Percentiles rank a stretch among this genome's conserved stretches.
Evolutionary conservation across 768 basidiomycete species (phyloP).

Genomic region (Neoboletus subvelutipes): DNA sequence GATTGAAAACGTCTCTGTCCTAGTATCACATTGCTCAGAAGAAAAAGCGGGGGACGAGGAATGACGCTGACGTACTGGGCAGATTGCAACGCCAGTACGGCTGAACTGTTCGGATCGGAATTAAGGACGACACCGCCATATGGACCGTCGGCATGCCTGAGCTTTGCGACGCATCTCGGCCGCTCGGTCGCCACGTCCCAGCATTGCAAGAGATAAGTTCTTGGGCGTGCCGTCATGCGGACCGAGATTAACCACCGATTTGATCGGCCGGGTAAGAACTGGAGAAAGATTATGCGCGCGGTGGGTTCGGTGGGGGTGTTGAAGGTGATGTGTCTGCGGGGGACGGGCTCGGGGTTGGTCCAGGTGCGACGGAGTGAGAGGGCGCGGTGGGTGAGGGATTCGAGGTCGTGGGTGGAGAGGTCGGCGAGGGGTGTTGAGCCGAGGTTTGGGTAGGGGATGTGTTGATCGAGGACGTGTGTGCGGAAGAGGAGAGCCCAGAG

Average conservation of each 20-base stretch:
- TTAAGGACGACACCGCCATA: conserved; percentile 51
- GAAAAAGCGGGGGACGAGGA: background rate
- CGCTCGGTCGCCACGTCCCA: conserved; percentile 47
- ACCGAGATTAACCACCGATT: conserved; percentile 50
- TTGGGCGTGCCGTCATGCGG: conserved; percentile 24
- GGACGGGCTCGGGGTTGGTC: conserved; percentile 41
- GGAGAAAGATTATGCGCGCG: conserved; percentile 43
- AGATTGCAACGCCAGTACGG: conserved; percentile 43
- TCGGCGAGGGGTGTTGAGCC: conserved; percentile 19
- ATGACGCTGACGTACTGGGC: conserved; percentile 35
- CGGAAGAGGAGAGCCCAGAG: conserved; percentile 52
- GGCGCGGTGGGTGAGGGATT: conserved; percentile 40
- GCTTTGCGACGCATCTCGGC: conserved; percentile 44
- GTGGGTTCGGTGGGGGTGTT: conserved; percentile 19
- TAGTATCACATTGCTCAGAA: conserved; percentile 10
- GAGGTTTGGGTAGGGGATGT: conserved; percentile 50
- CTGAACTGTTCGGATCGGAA: conserved; percentile 33
- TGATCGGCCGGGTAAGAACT: conserved; percentile 46
- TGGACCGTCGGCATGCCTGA: conserved; percentile 30
- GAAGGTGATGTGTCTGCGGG: conserved; percentile 29
- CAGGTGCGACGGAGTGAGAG: conserved; percentile 49
- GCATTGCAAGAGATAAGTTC: conserved; percentile 46
- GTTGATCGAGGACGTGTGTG: conserved; percentile 38
- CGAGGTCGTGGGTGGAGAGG: conserved; percentile 46
- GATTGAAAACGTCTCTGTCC: conserved; percentile 45